These are phyloP conservation scores for Xylaria sp. DNA, from an alignment of 2,329 filamentous ascomycete species.

Conservation along the genomic window DNA sequence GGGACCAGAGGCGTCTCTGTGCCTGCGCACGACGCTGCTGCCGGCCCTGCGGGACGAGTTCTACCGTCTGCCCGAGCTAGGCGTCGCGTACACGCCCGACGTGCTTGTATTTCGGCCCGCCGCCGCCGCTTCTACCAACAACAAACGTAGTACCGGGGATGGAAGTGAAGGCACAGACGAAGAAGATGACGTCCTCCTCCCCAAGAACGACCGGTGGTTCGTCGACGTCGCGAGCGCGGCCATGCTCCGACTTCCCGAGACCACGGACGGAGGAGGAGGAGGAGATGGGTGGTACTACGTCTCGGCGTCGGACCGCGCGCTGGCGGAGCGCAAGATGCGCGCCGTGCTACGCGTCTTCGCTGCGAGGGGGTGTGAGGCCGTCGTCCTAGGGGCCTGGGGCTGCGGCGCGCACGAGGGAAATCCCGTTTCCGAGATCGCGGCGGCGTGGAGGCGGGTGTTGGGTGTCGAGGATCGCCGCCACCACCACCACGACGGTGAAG, in stretches of 20 bases:
- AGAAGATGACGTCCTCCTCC: conserved; percentile 52
- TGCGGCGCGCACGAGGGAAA: conserved; percentile 70
- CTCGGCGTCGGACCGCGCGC: conserved; percentile 60
- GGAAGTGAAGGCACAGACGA: not conserved
- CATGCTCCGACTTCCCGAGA: conserved; percentile 68
- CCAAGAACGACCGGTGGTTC: conserved; percentile 64
- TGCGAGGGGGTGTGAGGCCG: conserved; percentile 55
- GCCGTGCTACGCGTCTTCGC: conserved; percentile 64
- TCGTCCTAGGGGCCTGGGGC: conserved; percentile 73
- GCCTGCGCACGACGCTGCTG: conserved; percentile 68
- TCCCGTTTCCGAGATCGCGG: conserved; percentile 67
- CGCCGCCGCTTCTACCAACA: too few relatives aligned
- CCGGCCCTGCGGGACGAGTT: conserved; percentile 67
- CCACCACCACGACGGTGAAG: not conserved
- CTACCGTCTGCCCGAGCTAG: conserved; percentile 68
- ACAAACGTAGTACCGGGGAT: too few relatives aligned
- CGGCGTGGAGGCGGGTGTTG: conserved; percentile 61
- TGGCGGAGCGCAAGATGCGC: conserved; percentile 65
- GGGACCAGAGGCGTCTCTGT: conserved; percentile 70
- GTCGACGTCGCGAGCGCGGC: conserved; percentile 68
- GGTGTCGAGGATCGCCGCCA: not conserved
- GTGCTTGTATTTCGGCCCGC: conserved; percentile 65
- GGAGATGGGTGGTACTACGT: conserved; percentile 47
- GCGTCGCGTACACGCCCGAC: conserved; percentile 66
- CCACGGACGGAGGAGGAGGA: conserved; percentile 29